Conservation (phyloP, 2,329 filamentous ascomycete species). For the Xylaria digitata region DNA sequence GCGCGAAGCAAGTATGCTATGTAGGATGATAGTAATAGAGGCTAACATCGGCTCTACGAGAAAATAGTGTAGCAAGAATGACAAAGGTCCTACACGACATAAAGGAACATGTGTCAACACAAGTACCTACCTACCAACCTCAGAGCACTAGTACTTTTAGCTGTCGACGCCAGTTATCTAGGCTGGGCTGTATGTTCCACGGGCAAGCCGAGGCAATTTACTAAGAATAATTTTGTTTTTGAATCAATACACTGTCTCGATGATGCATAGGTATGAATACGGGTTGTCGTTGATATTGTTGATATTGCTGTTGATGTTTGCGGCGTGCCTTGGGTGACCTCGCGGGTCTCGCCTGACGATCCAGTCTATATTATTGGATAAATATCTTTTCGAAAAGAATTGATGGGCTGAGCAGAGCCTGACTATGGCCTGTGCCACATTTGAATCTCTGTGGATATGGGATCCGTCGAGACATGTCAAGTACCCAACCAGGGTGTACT, state of each 20-base stretch:
- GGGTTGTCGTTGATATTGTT: not conserved
- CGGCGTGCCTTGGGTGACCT: not conserved
- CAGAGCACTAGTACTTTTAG: no score
- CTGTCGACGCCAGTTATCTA: constrained; percentile 4
- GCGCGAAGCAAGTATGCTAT: not conserved
- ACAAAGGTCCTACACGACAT: not conserved
- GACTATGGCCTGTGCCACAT: constrained; percentile 10
- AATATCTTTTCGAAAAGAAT: not conserved
- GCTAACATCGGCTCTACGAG: constrained; percentile 13
- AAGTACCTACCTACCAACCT: no score
- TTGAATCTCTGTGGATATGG: constrained; percentile 1
- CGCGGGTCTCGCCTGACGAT: constrained; percentile 20
- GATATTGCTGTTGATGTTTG: not conserved
- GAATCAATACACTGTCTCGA: not conserved
- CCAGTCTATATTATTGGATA: not conserved
- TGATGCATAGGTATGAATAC: not conserved
- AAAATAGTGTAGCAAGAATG: not conserved
- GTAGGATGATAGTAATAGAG: not conserved
- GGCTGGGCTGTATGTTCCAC: constrained; percentile 12
- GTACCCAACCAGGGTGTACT: constrained; percentile 3
- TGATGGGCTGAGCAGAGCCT: constrained; percentile 14
- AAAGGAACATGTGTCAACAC: not conserved
- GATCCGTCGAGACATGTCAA: constrained; percentile 7
- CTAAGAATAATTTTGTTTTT: not conserved
- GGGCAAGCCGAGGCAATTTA: constrained; percentile 10